phyloP scores from a whole-genome alignment of 768 basidiomycete species.

The Leccinellum albellum region DNA sequence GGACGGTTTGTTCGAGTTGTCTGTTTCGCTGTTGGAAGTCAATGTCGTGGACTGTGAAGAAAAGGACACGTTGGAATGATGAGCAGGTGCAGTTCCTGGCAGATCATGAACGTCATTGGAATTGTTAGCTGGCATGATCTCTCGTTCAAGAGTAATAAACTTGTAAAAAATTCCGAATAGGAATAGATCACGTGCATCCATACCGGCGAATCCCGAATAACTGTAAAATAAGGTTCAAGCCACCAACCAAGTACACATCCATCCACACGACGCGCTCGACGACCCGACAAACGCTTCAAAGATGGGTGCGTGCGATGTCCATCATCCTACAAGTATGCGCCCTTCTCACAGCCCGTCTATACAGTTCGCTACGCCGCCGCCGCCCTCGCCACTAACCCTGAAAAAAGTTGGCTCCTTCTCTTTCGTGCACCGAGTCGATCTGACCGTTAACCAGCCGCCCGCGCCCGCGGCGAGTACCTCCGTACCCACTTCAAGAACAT shows the following conservation, averaged over 20 bases:
- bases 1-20: conserved; percentile 19
- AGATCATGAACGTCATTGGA: conserved; percentile 24
- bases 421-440: neutral
- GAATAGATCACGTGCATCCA: neutral
- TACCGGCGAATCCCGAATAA: conserved; percentile 26
- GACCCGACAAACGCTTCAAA: conserved; percentile 47
- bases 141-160: neutral
- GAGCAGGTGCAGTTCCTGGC: conserved; percentile 14
- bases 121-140: conserved; percentile 27
- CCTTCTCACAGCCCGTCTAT: conserved; percentile 16
- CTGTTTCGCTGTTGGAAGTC: conserved; percentile 22
- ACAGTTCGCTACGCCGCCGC: conserved; percentile 93
- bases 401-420: conserved; percentile 70
- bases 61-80: conserved; percentile 26
- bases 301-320: conserved; percentile 54
- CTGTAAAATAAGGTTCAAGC: conserved; percentile 32
- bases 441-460: conserved; percentile 59
- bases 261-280: conserved; percentile 34
- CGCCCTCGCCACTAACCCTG: conserved; percentile 83
- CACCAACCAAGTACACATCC: conserved; percentile 12
- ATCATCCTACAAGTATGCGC: conserved; percentile 5
- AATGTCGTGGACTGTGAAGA: conserved; percentile 30
- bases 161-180: neutral
- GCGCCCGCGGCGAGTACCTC: conserved; percentile 93
- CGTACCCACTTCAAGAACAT: conserved; percentile 99